Conservation (phyloP, 257 asterid genomes). For the Nicotiana undulata region DNA sequence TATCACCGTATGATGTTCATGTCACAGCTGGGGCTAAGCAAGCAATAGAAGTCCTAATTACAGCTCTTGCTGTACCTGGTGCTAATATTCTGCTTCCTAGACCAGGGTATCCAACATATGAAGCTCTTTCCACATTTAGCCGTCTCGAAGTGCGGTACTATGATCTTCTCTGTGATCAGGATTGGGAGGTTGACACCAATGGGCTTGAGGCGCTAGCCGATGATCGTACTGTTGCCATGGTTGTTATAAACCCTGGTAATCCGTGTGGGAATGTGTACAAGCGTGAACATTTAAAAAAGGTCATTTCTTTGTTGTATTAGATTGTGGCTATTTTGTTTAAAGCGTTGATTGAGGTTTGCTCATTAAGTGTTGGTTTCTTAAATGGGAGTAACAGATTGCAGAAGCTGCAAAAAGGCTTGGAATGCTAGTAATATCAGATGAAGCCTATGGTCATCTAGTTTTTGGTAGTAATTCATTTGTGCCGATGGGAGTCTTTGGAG, state of each 20-base stretch:
- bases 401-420: constrained; percentile 55
- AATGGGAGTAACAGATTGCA: constrained; percentile 36
- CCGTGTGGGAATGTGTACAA: constrained; percentile 69
- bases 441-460: constrained; percentile 54
- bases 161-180: constrained; percentile 46
- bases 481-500: constrained; percentile 50
- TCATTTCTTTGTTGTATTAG: not conserved
- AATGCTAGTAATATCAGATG: constrained; percentile 55
- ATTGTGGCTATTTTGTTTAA: not conserved
- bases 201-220: constrained; percentile 54
- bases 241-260: constrained; percentile 64
- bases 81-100: constrained; percentile 58
- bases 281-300: constrained; percentile 52
- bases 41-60: constrained; percentile 47
- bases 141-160: constrained; percentile 52
- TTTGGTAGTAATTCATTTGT: constrained; percentile 40
- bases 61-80: constrained; percentile 52
- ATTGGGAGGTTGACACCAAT: constrained; percentile 66
- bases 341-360: not conserved
- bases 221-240: constrained; percentile 62
- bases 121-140: constrained; percentile 47
- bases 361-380: not conserved
- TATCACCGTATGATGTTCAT: constrained; percentile 41
- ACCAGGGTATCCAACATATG: constrained; percentile 61
- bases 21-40: constrained; percentile 62